Evolutionary conservation across 371 early-diverging fungal species (phyloP).

Genomic region (Mortierella sp.): DNA sequence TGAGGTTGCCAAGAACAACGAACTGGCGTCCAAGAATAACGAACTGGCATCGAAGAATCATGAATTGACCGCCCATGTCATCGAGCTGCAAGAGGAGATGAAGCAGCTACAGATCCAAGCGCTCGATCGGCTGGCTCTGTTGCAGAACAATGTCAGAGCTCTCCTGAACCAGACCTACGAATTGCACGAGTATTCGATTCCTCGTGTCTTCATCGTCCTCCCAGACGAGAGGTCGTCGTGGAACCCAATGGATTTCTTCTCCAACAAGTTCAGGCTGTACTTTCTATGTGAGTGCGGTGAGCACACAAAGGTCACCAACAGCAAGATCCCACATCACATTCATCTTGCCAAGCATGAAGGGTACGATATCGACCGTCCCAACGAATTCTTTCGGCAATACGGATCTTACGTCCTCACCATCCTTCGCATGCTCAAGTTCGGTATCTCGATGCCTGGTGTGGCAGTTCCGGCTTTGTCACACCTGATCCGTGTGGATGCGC

Average conservation of each 20-base stretch:
- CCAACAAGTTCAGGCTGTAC: not conserved
- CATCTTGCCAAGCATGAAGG: constrained; percentile 19
- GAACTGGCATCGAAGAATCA: too few relatives aligned
- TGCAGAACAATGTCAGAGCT: constrained; percentile 1
- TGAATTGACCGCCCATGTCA: too few relatives aligned
- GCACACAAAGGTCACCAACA: not conserved
- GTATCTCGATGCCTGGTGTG: not conserved
- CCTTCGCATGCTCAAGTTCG: constrained; percentile 8
- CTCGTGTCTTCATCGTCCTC: constrained; percentile 7
- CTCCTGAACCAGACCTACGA: constrained; percentile 2
- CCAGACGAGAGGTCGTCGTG: not conserved
- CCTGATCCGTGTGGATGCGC: too few relatives aligned
- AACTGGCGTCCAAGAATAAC: too few relatives aligned
- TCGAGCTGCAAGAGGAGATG: too few relatives aligned
- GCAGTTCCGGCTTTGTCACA: not conserved
- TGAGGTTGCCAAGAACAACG: too few relatives aligned
- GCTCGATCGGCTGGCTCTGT: not conserved
- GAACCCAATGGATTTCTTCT: not conserved
- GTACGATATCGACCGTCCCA: not conserved
- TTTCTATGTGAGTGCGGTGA: constrained; percentile 19
- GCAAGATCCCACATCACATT: constrained; percentile 1
- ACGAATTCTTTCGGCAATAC: constrained; percentile 5
- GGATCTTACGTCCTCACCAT: not conserved
- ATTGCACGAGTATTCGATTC: constrained; percentile 10
- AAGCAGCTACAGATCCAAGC: not conserved